Evolutionary conservation across 2,329 filamentous ascomycete species (phyloP), one percentile per base, ranked within the genome.

Genomic region (Paecilomyces sp.): DNA sequence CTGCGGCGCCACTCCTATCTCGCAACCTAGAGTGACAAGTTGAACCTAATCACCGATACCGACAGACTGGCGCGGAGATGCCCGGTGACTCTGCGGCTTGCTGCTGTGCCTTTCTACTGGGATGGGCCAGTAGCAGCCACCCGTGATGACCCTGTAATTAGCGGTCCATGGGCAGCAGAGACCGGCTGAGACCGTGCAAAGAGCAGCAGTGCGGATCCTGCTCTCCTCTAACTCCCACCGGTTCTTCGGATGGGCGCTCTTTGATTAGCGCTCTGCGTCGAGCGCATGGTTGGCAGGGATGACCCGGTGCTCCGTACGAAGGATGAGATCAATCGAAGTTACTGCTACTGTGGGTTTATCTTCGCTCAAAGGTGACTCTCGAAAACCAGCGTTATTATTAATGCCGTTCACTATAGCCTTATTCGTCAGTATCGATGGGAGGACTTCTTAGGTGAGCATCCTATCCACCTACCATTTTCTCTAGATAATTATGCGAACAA

Each of bases 1-100:
- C 58, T 54, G 59, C 61, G 56, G 58, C 61, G 59, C 62, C 62
- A 64, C 62, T 59, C 55, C 52, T 52, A 61, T 61, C 59, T 33
- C 34, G 30, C 28, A 25, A 47, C 11, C 30, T 33, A 25, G 34
- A 13, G 13, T 56, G 33, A 56, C 55, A 56, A 34, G 55, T 47
- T 33, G 56, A 47, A 54, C 59, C 56, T 52, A 58, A 41, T 52
- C 59, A 36, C 54, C 55, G 56, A 60, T 57, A 61, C 63, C 63
- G 63, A 65, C 63, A 64, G 62, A 55, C 54, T 60, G 63, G 63
- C 24, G 55, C 55, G 33, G 34, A 36, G 55, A 18, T 36, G 55
- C 34, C 34, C 34, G n/a, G n/a, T 41, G n/a, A 22, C n/a, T 31
- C 25, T 56, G 30, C 22, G 55, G 55, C 55, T 57, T 61, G 57